Base-by-base conservation (phyloP, 2,329 filamentous ascomycete species). In the Colletotrichum sp. region DNA sequence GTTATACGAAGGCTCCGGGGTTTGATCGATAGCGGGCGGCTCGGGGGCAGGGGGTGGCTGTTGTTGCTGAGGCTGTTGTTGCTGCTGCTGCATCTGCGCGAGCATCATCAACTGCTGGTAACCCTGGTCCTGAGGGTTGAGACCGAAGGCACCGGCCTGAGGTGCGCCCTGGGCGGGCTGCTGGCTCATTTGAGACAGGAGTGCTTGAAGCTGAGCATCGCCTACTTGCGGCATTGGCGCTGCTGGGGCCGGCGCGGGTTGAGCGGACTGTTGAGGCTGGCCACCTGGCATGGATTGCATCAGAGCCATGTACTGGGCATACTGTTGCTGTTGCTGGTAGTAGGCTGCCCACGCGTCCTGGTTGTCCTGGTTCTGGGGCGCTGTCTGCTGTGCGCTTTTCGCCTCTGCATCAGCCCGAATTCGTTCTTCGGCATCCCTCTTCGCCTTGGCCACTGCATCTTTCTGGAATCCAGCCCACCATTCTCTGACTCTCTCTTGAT, bases 401-500 rank as follows among this genome's bases (percentile, higher is more conserved):
- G 28, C 44, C 55, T 84, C 81, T 28, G 82, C 83, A 65, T 83
- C 82, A 22, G 80, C 80, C 73, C 81, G 81, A n/a, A 83, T 83
- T 10, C 80, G 81, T 32, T 84, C 83, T 39, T 86, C 85, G 3
- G 86, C 84, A 32, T 84, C 83, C 66, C 81, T 84, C 71, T 85
- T 85, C 63, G 87, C 83, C 62, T 84, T 84, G 2, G 81, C 80
- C 10, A 84, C 82, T 15, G 81, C 62, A 68, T 87, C 86, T 75
- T 84, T 86, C 71, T 86, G 85, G 76, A 87, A 88, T 0, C 89
- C 89, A 13, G 86, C 81, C 84, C 87, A 88, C 90, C 90, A 92
- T 77, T 90, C 87, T 12, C 87, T 86, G 1, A 88, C 84, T 76
- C 86, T 86, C 36, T 87, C 87, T 4, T 86, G 81, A 36, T 89